Base-by-base conservation (phyloP, 192 early-diverging fungal genomes). In the Entomortierella chlamydospora region DNA sequence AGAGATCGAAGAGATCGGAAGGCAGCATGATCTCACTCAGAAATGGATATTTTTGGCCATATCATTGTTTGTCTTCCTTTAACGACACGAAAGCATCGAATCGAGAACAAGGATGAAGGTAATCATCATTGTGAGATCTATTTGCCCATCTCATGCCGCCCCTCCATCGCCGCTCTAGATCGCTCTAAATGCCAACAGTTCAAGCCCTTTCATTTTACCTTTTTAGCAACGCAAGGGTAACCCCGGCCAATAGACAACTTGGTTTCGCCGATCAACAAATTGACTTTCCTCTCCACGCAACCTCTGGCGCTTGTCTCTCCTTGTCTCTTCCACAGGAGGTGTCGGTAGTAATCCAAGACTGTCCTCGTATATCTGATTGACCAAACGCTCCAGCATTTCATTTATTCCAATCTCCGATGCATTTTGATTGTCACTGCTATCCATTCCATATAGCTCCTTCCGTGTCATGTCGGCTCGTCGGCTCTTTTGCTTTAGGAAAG, bases 81-180 rank as follows among this genome's bases (percentile, higher is more conserved):
- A 41, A 53, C 26, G 12, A 28, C 28, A 65, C 34, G n/a, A 60
- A 30, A 25, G 43, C 43, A 28, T 43, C 25, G 28, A 20, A 33
- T 68, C 64, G 54, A 76, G 73, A 61, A 76, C 73, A 76, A 76
- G 73, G 73, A 76, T 76, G 73, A 74, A 43, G 29, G 50, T 54
- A n/a, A 30, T 76, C 64, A 76, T 76, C 73, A 76, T 76, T 50
- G 73, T 76, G 73, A 76, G 33, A 55, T 64, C 42, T 25, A 10
- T 42, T 12, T 29, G 11, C 45, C n/a, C n/a, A n/a, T n/a, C n/a
- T n/a, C n/a, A n/a, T n/a, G n/a, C n/a, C n/a, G n/a, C n/a, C n/a
- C n/a, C n/a, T n/a, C n/a, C n/a, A n/a, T n/a, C n/a, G n/a, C n/a
- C n/a, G n/a, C n/a, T n/a, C n/a, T n/a, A n/a, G n/a, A n/a, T n/a